Base-by-base conservation (phyloP, 2,329 filamentous ascomycete species). In the Penicillium sp. region DNA sequence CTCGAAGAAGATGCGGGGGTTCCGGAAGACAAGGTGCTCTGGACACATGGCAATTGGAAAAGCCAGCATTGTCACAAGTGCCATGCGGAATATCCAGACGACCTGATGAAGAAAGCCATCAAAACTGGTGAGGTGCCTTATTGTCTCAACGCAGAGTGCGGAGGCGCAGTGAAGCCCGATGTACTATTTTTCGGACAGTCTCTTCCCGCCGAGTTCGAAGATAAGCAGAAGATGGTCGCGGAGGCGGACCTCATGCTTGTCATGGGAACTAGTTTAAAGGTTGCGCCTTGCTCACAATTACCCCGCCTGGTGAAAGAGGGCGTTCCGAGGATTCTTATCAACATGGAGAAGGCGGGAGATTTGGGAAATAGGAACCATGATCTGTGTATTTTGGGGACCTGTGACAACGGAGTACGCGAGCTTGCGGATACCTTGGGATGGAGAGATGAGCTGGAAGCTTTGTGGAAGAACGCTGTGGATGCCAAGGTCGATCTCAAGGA, bases 1-100 rank as follows among this genome's bases (percentile, higher is more conserved):
- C 79, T 96, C 6, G 91, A 96, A 72, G 81, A 88, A n/a, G 80
- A 81, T 55, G 90, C 90, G 9, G 91, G 92, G 16, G 85, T 96
- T 0, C 86, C 89, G 0, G 76, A 73, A 0, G 83, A 89, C 1
- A 84, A 81, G 65, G 88, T 96, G 38, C 79, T 96, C 15, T 89
- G 94, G 72, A 89, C 89, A 0, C 91, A 96, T 70, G 91, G 91
- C 36, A 93, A 87, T 67, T 96, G 95, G 70, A 90, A 89, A 36
- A 82, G 80, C 1, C 90, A 95, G 73, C 82, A 85, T 57, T 96
- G 91, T 70, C 88, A 93, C 58, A 88, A 92, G 24, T 96, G 91
- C 76, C 83, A 84, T 65, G 73, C 71, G 0, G 66, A 78, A 0
- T 95, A 84, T 65, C 85, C 87, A 0, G 84, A 85, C 42, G 82